Percentiles rank a stretch among this genome's conserved stretches.
Conservation (phyloP, 805 yeast species). For the Candida nitratophila region DNA sequence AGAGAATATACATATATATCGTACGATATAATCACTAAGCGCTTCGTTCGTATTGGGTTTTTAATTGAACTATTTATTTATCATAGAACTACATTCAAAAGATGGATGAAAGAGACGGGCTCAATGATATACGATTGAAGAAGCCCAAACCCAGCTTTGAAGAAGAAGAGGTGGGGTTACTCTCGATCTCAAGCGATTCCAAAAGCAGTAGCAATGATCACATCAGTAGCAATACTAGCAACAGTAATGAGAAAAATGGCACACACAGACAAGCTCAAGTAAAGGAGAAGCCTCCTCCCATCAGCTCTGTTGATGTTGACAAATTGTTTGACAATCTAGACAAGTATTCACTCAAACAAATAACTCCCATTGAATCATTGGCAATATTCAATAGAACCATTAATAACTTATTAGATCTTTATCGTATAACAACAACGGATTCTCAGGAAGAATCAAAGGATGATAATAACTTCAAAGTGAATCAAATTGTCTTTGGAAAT, state of each 20-base stretch:
- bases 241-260: neutral
- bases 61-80: too few species aligned
- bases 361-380: conserved; percentile 22
- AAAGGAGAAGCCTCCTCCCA: conserved; percentile 3
- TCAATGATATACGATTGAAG: neutral
- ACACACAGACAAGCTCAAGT: neutral
- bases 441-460: neutral
- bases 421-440: neutral
- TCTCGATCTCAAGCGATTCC: too few species aligned
- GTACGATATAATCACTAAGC: too few species aligned
- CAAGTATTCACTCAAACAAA: conserved; percentile 13
- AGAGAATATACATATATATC: too few species aligned
- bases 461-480: neutral
- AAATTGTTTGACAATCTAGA: conserved; percentile 20
- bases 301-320: conserved; percentile 23
- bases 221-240: too few species aligned
- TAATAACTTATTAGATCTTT: conserved; percentile 16
- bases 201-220: too few species aligned
- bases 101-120: neutral
- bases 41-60: too few species aligned
- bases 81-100: too few species aligned
- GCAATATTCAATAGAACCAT: conserved; percentile 20
- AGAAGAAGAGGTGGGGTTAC: neutral
- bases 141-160: neutral
- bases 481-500: neutral